Conservation (phyloP, 306 rosid species). For the Acmispon strigosus region DNA sequence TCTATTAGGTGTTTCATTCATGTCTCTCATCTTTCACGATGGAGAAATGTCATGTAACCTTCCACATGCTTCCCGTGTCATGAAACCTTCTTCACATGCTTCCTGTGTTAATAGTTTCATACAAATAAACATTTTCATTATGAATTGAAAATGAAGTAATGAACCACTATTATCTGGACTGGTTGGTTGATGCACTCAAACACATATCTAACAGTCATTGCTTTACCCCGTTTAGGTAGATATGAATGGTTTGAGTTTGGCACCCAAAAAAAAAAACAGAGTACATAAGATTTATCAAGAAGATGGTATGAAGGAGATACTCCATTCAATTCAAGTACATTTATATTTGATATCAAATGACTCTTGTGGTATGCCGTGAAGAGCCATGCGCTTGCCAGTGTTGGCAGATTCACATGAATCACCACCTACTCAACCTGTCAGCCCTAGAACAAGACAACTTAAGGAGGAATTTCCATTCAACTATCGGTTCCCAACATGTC, state of each 20-base stretch:
- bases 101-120: no score
- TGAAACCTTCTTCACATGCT: no score
- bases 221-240: background rate
- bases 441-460: background rate
- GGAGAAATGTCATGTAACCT: no score
- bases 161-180: slow-evolving; percentile 16
- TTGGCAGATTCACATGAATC: slow-evolving; percentile 7
- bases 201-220: slow-evolving; percentile 33
- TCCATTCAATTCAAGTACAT: background rate
- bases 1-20: no score
- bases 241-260: no score
- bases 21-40: no score
- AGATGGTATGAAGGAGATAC: background rate
- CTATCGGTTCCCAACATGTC: background rate
- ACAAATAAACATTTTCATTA: no score
- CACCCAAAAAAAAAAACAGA: no score
- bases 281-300: no score
- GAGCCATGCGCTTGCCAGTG: background rate
- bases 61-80: no score
- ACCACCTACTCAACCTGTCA: slow-evolving; percentile 11
- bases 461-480: slow-evolving; percentile 2
- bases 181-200: slow-evolving; percentile 29
- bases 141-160: background rate
- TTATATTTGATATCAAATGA: background rate
- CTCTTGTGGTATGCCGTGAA: background rate